phyloP scores from a whole-genome alignment of 306 rosid species.

The Rosa multiflora region DNA sequence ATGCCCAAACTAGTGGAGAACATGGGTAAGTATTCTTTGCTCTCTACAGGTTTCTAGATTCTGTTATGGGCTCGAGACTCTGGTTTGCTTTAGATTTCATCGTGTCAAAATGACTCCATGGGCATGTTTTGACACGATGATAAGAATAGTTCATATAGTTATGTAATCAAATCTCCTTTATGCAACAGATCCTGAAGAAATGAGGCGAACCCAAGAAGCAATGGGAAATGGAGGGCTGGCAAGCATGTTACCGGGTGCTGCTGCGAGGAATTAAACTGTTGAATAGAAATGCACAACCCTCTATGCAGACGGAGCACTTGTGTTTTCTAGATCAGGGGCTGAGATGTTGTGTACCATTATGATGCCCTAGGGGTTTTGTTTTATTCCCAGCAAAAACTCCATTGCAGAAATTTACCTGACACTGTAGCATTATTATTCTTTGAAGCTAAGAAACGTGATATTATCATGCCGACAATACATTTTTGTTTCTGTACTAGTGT shows the following conservation, averaged over 20 bases:
- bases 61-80: not conserved
- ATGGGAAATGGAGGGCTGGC: slow-evolving; percentile 96
- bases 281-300: not conserved
- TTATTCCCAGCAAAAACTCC: not conserved
- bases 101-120: not conserved
- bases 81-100: slow-evolving; percentile 22
- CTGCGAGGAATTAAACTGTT: slow-evolving; percentile 47
- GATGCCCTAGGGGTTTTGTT: not conserved
- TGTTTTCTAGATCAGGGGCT: not conserved
- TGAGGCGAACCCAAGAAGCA: slow-evolving; percentile 97
- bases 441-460: not conserved
- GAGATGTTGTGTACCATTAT: not conserved
- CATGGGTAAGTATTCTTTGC: slow-evolving; percentile 63
- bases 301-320: slow-evolving; percentile 4
- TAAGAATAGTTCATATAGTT: not conserved
- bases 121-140: not conserved
- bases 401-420: not conserved
- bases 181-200: slow-evolving; percentile 96
- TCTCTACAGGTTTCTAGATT: slow-evolving; percentile 17
- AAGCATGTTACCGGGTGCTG: slow-evolving; percentile 81
- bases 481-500: slow-evolving; percentile 3
- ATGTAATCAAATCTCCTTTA: slow-evolving; percentile 1
- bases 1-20: slow-evolving; percentile 98
- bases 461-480: not conserved
- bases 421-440: not conserved